Evolutionary conservation across 257 asterid species (phyloP), one percentile per base, ranked within the genome.

Genomic region (Nicotiana tabacum): DNA sequence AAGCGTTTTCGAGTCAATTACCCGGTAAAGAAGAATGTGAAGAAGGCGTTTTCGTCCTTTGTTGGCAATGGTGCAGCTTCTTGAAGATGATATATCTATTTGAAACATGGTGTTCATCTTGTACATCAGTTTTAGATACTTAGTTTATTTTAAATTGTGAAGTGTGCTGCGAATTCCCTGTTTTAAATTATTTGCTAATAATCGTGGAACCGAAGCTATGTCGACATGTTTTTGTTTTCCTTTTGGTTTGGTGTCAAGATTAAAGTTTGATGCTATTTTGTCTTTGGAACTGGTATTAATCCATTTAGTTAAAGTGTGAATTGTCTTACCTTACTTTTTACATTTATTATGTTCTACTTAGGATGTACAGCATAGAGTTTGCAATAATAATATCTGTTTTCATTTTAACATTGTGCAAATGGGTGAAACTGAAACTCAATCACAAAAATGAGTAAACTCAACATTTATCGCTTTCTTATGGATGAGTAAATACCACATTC

Each of bases 81-180:
- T 64, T 64, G 37, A 64, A 29, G 37, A 46, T 24, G n/a, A 33
- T 33, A 24, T 4, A 37, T 24, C 21, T 12, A 46, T 46, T 24
- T 72, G 39, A 46, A 24, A 46, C 79, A 48, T 74, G 79, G 61
- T 74, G 79, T 72, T 72, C 61, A 46, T 72, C 61, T 72, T 72
- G 61, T 72, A 72, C 79, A 24, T 72, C 61, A 46, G 79, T 74
- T 72, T 70, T 43, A 11, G 58, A 70, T 43, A 11, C 18, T 66
- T 65, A 29, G 43, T 32, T 66, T 30, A 16, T n/a, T 46, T 43
- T 70, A 29, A 37, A 10, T 18, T 18, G 30, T 68, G 3, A 69
- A 37, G 77, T 69, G 77, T 69, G 77, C 56, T 39, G 57, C 10
- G 4, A 12, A 21, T 53, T 43, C 60, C 60, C 78, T 46, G 60